Evolutionary conservation across 2,329 filamentous ascomycete genomes (phyloP).

Genomic region (Penicillium sclerotiorum): DNA sequence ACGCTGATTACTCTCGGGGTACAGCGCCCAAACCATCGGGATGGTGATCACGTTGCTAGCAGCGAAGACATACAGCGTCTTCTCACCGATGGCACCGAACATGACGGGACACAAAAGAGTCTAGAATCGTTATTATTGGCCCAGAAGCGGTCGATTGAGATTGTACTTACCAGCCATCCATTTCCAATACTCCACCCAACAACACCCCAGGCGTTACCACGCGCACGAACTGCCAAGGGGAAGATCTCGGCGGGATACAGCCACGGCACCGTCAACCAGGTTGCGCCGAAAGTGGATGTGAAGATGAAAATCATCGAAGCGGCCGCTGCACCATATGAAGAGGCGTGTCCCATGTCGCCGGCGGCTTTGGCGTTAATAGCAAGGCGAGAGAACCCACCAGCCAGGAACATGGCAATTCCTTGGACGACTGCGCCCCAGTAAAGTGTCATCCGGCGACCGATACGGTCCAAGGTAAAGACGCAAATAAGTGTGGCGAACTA

Average conservation of each 20-base stretch:
- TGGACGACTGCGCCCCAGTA: constrained; percentile 69
- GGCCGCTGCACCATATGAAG: constrained; percentile 63
- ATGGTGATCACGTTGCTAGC: constrained; percentile 67
- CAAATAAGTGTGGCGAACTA: constrained; percentile 68
- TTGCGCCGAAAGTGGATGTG: constrained; percentile 66
- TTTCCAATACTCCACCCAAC: constrained; percentile 77
- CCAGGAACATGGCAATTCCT: constrained; percentile 68
- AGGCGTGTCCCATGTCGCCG: constrained; percentile 50
- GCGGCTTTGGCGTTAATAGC: constrained; percentile 53
- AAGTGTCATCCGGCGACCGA: constrained; percentile 69
- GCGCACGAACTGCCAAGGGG: constrained; percentile 69
- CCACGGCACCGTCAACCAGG: constrained; percentile 65
- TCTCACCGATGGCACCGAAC: constrained; percentile 66
- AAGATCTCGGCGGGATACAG: constrained; percentile 75
- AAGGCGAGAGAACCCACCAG: constrained; percentile 63
- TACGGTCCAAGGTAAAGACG: constrained; percentile 69
- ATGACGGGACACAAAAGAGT: constrained; percentile 61
- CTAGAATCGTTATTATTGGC: constrained; percentile 31
- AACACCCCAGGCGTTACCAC: constrained; percentile 75
- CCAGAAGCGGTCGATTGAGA: no score
- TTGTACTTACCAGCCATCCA: constrained; percentile 58
- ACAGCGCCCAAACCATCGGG: constrained; percentile 71
- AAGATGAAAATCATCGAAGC: constrained; percentile 73
- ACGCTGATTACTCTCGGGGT: constrained; percentile 73
- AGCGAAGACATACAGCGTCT: constrained; percentile 74